Base-by-base conservation (phyloP, 2,329 filamentous ascomycete genomes). In the Aureobasidium sp. region DNA sequence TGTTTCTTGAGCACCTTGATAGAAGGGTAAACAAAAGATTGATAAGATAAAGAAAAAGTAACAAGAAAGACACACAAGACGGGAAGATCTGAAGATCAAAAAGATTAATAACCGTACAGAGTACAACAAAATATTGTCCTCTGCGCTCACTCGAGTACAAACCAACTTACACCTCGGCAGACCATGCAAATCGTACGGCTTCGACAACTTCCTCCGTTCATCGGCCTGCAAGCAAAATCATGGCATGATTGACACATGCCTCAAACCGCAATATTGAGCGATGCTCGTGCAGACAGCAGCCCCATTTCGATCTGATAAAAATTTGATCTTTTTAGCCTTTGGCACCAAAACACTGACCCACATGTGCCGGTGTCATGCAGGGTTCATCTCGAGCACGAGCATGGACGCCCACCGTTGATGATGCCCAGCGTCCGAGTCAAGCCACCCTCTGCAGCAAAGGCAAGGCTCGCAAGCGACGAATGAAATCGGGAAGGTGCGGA, bases 21-120 rank as follows among this genome's bases (percentile, higher is more conserved):
- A 33, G 5, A 40, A 35, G 29, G 22, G 14, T 6, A n/a, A 19
- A 57, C 27, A 45, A 35, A 27, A 39, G 42, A 58, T 48, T 48
- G 54, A 58, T 58, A 58, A 58, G 54, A 58, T 58, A 58, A 48
- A 58, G 31, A 39, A 48, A 47, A 15, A 11, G 31, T 33, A 33
- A 19, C 14, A 52, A 24, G 19, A 19, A 48, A n/a, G 15, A 8
- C 31, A 27, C 2, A 12, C 8, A 33, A 33, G 31, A 33, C 11
- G 8, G 9, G 31, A 33, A 33, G 31, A 33, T 33, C 31, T 12
- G 15, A 58, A 48, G 42, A 57, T 56, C 53, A 27, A 29, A 22
- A 48, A 50, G 29, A 50, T 50, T 35, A 29, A 5, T 29, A 29
- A 29, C 27, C 27, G 27, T 19, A 33, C 17, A 33, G 8, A 14